Evolutionary conservation across 73 alveolate genomes (phyloP).

Genomic region (Stentor coeruleus): DNA sequence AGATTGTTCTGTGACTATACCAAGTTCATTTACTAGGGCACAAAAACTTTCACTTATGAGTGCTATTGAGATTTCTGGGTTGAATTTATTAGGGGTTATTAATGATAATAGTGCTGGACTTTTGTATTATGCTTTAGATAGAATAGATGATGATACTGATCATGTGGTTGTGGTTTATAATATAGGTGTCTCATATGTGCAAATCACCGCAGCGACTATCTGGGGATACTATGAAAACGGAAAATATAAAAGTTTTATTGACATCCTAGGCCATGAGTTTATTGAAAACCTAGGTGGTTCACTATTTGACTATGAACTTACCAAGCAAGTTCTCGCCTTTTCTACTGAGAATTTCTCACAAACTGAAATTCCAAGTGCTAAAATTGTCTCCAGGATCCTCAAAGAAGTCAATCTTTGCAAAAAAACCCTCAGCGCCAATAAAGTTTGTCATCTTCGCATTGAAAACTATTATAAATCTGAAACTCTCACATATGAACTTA

Average conservation of each 20-base stretch:
- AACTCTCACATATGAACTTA: background rate
- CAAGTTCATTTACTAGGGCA: slow-evolving; percentile 55
- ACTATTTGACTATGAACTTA: background rate
- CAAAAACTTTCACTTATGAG: slow-evolving; percentile 57
- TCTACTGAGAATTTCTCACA: background rate
- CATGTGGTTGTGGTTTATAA: slow-evolving; percentile 82
- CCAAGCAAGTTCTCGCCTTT: background rate
- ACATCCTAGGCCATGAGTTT: background rate
- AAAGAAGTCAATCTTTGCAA: background rate
- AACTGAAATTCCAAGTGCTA: background rate
- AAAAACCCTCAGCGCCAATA: background rate
- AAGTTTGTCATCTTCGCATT: background rate
- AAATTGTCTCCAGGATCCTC: background rate
- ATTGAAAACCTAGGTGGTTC: background rate
- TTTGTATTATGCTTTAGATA: slow-evolving; percentile 92
- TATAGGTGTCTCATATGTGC: slow-evolving; percentile 86
- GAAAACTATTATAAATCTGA: background rate
- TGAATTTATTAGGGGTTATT: slow-evolving; percentile 72
- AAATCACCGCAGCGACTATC: slow-evolving; percentile 67
- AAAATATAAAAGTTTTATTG: background rate
- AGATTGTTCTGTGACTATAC: slow-evolving; percentile 80
- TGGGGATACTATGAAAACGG: background rate
- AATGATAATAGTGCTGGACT: slow-evolving; percentile 98
- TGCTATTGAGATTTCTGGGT: slow-evolving; percentile 82
- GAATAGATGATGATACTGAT: slow-evolving; percentile 87